Evolutionary conservation across 345 rosid species (phyloP).

Genomic region (Bruguiera gymnorhiza): DNA sequence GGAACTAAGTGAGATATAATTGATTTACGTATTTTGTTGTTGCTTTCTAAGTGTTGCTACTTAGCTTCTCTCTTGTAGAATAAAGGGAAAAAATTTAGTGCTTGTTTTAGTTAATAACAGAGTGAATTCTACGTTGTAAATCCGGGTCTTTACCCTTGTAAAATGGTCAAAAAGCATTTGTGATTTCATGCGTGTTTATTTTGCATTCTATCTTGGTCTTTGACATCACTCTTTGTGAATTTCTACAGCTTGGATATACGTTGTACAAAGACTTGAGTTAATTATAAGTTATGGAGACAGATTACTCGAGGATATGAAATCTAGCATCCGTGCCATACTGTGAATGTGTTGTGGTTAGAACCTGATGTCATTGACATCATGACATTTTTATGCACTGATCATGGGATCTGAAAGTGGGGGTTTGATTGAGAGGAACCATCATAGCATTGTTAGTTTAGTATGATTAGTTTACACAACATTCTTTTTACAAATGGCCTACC

Average conservation of each 20-base stretch:
- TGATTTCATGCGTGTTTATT: not conserved
- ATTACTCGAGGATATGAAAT: not conserved
- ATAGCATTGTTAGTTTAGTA: not conserved
- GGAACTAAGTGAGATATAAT: no score
- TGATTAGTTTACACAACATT: not conserved
- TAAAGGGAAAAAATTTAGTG: not conserved
- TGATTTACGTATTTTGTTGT: no score
- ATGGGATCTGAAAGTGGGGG: not conserved
- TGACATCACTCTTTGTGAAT: no score
- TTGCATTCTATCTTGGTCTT: no score
- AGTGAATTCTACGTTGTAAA: not conserved
- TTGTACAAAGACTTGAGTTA: not conserved
- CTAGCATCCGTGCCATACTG: no score
- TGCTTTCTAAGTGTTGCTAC: no score
- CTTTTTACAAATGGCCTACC: not conserved
- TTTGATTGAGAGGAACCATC: not conserved
- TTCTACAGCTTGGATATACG: no score
- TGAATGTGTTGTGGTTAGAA: not conserved
- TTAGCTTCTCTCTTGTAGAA: no score
- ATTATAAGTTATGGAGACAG: not conserved
- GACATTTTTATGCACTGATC: not conserved
- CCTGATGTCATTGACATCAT: not conserved
- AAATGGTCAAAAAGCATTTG: no score
- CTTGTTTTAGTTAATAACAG: not conserved
- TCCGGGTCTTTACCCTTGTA: no score